Evolutionary conservation across 176 grass and related monocot genomes (phyloP).

Genomic region (Pharus latifolius): DNA sequence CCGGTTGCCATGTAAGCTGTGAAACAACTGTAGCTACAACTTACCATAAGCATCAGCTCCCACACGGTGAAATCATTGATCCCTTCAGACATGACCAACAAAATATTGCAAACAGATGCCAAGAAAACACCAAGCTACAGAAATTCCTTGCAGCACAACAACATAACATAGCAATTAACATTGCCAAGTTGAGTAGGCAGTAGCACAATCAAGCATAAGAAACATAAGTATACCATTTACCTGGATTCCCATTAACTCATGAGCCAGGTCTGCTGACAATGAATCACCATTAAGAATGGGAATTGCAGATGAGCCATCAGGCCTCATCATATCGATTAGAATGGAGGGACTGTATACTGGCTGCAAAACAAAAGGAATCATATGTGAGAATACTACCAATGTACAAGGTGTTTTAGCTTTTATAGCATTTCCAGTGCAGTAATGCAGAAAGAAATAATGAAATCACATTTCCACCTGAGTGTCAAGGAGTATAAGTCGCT

Average conservation of each 20-base stretch:
- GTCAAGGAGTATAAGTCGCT: slow-evolving; percentile 90
- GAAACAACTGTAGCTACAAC: slow-evolving; percentile 9
- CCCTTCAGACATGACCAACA: slow-evolving; percentile 82
- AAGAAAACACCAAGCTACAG: slow-evolving; percentile 92
- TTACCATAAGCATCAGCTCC: slow-evolving; percentile 90
- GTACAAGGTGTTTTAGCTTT: neutral
- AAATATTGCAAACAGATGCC: slow-evolving; percentile 85
- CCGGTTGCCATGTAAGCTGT: neutral
- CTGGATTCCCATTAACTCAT: slow-evolving; percentile 96
- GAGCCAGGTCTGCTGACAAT: slow-evolving; percentile 74
- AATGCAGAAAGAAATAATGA: slow-evolving; percentile 5
- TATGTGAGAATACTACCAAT: neutral
- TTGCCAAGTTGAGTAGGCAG: neutral
- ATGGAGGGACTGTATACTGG: slow-evolving; percentile 81
- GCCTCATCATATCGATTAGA: slow-evolving; percentile 81
- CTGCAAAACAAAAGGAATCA: slow-evolving; percentile 30
- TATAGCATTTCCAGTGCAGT: neutral
- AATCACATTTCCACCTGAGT: slow-evolving; percentile 47
- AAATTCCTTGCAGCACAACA: slow-evolving; percentile 66
- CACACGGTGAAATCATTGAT: slow-evolving; percentile 69
- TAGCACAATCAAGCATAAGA: neutral
- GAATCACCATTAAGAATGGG: slow-evolving; percentile 60
- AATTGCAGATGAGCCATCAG: slow-evolving; percentile 74
- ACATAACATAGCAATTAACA: slow-evolving; percentile 39
- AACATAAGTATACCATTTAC: slow-evolving; percentile 30